These are phyloP conservation scores for Heliamphora exappendiculata DNA, from an alignment of 148 eudicot species.

Conservation along the genomic window DNA sequence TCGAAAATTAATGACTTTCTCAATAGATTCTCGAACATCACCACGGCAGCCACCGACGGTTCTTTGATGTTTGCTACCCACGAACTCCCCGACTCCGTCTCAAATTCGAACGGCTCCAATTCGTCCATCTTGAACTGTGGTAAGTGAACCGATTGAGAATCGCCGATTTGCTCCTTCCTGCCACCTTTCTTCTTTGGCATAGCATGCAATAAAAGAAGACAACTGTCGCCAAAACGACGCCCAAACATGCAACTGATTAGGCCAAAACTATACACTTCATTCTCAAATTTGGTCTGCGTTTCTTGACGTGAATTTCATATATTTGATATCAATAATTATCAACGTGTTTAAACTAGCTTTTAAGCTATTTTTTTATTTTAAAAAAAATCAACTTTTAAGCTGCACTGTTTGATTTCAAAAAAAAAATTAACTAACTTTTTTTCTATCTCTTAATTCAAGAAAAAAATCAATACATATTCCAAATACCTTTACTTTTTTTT, in stretches of 20 bases:
- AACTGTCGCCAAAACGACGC: slow-evolving; percentile 15
- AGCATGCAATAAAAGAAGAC: slow-evolving; percentile 16
- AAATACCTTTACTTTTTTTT: no score
- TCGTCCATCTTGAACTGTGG: slow-evolving; percentile 47
- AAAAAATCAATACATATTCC: no score
- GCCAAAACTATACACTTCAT: slow-evolving; percentile 15
- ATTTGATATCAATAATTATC: no score
- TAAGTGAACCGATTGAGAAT: slow-evolving; percentile 60
- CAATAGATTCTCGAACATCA: slow-evolving; percentile 98
- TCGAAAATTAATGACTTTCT: slow-evolving; percentile 75
- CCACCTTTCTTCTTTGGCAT: slow-evolving; percentile 30
- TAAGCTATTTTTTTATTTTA: no score
- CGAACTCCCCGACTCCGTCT: slow-evolving; percentile 71
- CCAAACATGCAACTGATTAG: slow-evolving; percentile 32
- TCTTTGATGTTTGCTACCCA: slow-evolving; percentile 79
- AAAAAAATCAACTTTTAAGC: no score
- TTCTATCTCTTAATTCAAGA: no score
- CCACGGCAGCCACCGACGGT: slow-evolving; percentile 55
- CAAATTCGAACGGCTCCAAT: slow-evolving; percentile 86
- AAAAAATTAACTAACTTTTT: no score
- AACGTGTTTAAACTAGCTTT: no score
- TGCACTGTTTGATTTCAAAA: no score
- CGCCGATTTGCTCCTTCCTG: slow-evolving; percentile 51
- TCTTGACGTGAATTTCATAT: no score
- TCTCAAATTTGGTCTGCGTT: slow-evolving; percentile 30